Percentiles rank a stretch among this genome's conserved stretches.
These are phyloP conservation scores for Calonectria crousiana DNA, from an alignment of 2,329 filamentous ascomycete genomes.

Conservation along the genomic window DNA sequence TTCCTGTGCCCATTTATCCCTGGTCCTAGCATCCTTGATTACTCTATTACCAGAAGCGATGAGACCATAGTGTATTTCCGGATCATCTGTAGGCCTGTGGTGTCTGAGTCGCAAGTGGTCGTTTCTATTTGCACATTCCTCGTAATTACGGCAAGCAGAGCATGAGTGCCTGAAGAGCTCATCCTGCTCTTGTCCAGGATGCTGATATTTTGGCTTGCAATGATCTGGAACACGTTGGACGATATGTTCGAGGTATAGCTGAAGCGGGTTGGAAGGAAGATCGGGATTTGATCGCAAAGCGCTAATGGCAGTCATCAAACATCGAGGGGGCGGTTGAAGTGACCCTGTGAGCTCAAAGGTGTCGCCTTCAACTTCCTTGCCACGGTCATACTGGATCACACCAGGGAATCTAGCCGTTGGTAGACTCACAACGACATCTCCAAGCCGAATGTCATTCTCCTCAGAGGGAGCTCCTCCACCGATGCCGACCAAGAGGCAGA, in stretches of 20 bases:
- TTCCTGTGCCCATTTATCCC: neutral
- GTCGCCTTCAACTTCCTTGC: slow-evolving; percentile 10
- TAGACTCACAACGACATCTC: slow-evolving; percentile 32
- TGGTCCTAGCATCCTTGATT: neutral
- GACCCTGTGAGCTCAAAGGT: neutral
- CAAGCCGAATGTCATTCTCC: slow-evolving; percentile 26
- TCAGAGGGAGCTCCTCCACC: slow-evolving; percentile 13
- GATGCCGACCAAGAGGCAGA: slow-evolving; percentile 24
- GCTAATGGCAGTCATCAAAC: slow-evolving; percentile 19
- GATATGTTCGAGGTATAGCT: neutral
- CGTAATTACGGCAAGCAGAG: neutral
- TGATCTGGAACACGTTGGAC: neutral
- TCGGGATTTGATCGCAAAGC: slow-evolving; percentile 17
- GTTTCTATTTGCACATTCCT: neutral
- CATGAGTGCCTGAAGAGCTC: neutral
- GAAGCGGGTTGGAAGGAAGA: neutral
- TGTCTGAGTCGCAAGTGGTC: neutral
- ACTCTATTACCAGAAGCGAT: slow-evolving; percentile 16
- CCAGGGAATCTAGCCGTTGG: neutral
- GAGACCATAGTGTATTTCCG: slow-evolving; percentile 11
- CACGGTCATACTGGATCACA: slow-evolving; percentile 33
- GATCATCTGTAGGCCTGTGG: neutral
- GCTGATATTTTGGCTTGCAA: neutral
- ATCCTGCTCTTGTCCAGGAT: slow-evolving; percentile 15
- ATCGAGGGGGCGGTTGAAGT: slow-evolving; percentile 15